Evolutionary conservation across 2,329 filamentous ascomycete species (phyloP).

Genomic region (Akanthomyces lecanii): DNA sequence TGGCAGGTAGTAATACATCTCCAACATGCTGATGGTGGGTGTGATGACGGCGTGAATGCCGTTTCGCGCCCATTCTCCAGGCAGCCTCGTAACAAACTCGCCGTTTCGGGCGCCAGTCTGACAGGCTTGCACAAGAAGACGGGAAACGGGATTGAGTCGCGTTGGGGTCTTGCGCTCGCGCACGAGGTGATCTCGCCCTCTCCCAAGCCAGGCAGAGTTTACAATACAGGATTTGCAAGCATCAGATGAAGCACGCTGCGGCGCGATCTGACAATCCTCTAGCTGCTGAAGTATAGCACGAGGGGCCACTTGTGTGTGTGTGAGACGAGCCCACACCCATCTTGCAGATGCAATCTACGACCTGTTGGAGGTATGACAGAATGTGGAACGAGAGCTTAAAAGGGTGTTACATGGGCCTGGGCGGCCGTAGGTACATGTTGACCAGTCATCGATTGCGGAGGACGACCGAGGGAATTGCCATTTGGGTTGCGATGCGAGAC

Average conservation of each 20-base stretch:
- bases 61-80: background rate
- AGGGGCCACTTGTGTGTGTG: background rate
- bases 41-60: conserved; percentile 9
- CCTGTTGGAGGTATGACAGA: background rate
- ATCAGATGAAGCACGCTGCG: conserved; percentile 6
- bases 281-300: background rate
- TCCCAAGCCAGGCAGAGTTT: background rate
- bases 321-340: background rate
- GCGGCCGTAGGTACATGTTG: background rate
- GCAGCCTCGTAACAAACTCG: background rate
- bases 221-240: background rate
- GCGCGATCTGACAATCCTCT: conserved; percentile 1
- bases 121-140: background rate
- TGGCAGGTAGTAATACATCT: conserved; percentile 4
- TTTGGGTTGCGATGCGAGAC: background rate
- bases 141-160: conserved; percentile 3
- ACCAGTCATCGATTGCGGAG: background rate
- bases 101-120: background rate
- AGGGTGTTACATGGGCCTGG: background rate
- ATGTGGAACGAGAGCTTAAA: conserved; percentile 4
- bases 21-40: conserved; percentile 3
- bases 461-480: background rate
- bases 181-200: background rate
- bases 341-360: conserved; percentile 7
- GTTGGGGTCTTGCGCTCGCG: background rate